phyloP scores from a whole-genome alignment of 139 green algal species.

The Coelastrella sp. region DNA sequence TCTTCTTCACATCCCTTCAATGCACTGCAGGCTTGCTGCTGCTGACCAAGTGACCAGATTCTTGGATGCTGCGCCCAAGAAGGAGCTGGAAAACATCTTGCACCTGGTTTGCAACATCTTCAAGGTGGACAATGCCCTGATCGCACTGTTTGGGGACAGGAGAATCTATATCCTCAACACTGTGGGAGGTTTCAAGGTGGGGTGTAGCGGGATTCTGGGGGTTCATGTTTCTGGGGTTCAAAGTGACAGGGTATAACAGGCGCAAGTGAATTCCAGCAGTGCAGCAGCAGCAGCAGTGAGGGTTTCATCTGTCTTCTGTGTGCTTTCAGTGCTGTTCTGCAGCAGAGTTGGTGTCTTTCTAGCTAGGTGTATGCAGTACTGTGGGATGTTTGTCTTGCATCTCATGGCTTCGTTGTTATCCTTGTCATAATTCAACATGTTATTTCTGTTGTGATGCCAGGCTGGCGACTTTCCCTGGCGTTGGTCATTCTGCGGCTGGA shows the following conservation, averaged over 20 bases:
- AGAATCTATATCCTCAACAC: conserved; percentile 20
- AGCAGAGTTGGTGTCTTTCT: background rate
- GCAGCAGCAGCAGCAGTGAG: background rate
- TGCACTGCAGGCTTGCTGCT: background rate
- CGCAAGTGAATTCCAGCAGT: background rate
- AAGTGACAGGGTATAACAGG: background rate
- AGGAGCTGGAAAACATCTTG: conserved; percentile 45
- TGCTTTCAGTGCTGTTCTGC: too few relatives aligned
- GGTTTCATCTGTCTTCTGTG: background rate
- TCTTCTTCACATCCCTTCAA: background rate
- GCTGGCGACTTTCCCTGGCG: conserved; percentile 42
- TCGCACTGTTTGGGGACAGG: conserved; percentile 42
- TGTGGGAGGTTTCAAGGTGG: conserved; percentile 28
- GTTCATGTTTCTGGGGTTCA: background rate
- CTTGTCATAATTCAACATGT: background rate
- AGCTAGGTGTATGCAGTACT: background rate
- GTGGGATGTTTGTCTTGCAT: too few relatives aligned
- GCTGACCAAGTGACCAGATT: background rate
- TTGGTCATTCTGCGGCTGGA: conserved; percentile 36
- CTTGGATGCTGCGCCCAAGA: conserved; percentile 29
- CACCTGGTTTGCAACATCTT: conserved; percentile 45
- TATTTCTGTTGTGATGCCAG: background rate
- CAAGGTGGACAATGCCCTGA: conserved; percentile 4
- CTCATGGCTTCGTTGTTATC: background rate
- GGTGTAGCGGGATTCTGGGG: background rate